Conservation (phyloP, 495 filamentous ascomycete species). For the Neurospora cerealis region DNA sequence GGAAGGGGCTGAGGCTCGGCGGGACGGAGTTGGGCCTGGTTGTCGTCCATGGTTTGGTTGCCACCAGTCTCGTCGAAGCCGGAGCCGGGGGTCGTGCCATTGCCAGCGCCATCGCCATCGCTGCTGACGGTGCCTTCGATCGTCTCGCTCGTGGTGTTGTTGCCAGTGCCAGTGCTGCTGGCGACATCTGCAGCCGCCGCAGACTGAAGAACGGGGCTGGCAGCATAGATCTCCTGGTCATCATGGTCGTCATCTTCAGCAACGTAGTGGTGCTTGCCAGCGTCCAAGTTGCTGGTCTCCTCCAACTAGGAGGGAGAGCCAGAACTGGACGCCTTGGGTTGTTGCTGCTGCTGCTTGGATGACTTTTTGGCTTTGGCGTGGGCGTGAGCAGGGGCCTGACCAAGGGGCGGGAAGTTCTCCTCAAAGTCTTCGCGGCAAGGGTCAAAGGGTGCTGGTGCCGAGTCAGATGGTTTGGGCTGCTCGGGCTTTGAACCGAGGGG, state of each 20-base stretch:
- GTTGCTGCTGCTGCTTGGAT: not conserved
- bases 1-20: not conserved
- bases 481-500: not conserved
- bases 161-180: not conserved
- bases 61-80: not conserved
- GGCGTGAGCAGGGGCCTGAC: not conserved
- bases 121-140: not conserved
- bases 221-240: not conserved
- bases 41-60: no score
- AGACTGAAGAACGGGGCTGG: not conserved
- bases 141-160: not conserved
- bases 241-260: not conserved
- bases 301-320: not conserved
- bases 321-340: not conserved
- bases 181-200: not conserved
- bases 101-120: not conserved
- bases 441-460: not conserved
- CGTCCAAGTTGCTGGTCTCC: not conserved
- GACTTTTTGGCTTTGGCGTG: not conserved
- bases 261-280: not conserved
- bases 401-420: not conserved
- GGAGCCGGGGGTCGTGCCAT: no score
- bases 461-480: not conserved
- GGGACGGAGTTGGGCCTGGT: not conserved
- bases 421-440: not conserved